phyloP scores from a whole-genome alignment of 257 asterid genomes.

The Nemophila menziesii region DNA sequence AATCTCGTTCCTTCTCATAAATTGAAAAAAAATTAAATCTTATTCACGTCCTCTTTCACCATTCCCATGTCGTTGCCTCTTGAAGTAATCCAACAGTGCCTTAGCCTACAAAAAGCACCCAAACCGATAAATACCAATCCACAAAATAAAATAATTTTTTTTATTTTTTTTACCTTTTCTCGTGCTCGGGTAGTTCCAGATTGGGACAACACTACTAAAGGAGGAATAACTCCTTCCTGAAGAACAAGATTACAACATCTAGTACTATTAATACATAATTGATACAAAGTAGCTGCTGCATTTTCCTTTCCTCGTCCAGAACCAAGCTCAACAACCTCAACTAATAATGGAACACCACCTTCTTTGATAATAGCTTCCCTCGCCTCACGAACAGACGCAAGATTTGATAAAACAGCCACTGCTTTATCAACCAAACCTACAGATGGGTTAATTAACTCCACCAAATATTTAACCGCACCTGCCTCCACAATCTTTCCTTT shows the following conservation, averaged over 20 bases:
- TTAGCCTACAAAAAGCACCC: constrained; percentile 51
- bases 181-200: constrained; percentile 81
- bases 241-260: constrained; percentile 62
- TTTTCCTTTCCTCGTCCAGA: constrained; percentile 82
- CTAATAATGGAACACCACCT: constrained; percentile 70
- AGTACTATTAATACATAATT: constrained; percentile 60
- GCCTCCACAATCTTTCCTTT: constrained; percentile 68
- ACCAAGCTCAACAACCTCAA: constrained; percentile 84
- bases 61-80: constrained; percentile 72
- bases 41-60: constrained; percentile 51
- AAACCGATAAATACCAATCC: background rate
- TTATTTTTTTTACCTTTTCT: constrained; percentile 44
- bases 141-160: background rate
- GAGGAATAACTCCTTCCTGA: constrained; percentile 83
- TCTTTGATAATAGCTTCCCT: constrained; percentile 57
- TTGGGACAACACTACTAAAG: constrained; percentile 63
- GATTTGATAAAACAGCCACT: constrained; percentile 75
- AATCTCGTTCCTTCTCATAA: no score
- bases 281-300: constrained; percentile 90
- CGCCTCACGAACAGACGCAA: constrained; percentile 68
- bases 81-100: constrained; percentile 58
- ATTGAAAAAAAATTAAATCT: no score
- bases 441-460: constrained; percentile 85
- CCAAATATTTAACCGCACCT: constrained; percentile 74
- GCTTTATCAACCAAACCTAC: constrained; percentile 89